Base-by-base conservation (phyloP, 805 yeast species). In the Naumovozyma baii region DNA sequence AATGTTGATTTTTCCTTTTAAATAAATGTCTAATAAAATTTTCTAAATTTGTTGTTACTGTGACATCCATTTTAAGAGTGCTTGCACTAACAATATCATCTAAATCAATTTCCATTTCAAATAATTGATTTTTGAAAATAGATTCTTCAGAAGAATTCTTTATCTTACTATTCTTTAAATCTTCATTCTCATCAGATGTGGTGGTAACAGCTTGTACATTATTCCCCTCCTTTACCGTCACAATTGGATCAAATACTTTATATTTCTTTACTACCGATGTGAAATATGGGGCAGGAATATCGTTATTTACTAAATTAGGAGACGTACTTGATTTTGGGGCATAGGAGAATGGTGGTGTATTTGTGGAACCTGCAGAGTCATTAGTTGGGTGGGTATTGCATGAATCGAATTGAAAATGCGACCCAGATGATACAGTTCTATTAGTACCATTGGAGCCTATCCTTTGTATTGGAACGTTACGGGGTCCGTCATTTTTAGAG, bases 1-100 rank as follows among this genome's bases (percentile, higher is more conserved):
- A 32, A 36, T 48, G 52, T 31, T 49, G 53, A 33, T 49, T 55
- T 31, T 49, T 54, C 41, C 54, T 47, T 22, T 48, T 53, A 33
- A 58, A 59, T 22, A 59, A 41, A 32, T 50, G 54, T 33, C 50
- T 46, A 33, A 59, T 56, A 32, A 58, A 59, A 33, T 52, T 59
- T 42, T 59, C 61, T 33, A 59, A 26, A 36, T 59, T 59, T 12
- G 50, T 46, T 3, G 59, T 55, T 5, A 46, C 46, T 7, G 51
- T 46, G 9, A 54, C 44, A 36, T 51, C 57, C 1, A 41, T 38
- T 12, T 42, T 41, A 26, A 52, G 36, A 28, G 36, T 40, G n/a
- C 47, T 39, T 1, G 47, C 36, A 7, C 29, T 13, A 8, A 25
- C 22, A 14, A 38, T 38, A 10, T 43, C 31, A 18, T 37, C 28